These are phyloP conservation scores for Streptanthus diversifolius DNA, from an alignment of 345 rosid species.

Conservation along the genomic window DNA sequence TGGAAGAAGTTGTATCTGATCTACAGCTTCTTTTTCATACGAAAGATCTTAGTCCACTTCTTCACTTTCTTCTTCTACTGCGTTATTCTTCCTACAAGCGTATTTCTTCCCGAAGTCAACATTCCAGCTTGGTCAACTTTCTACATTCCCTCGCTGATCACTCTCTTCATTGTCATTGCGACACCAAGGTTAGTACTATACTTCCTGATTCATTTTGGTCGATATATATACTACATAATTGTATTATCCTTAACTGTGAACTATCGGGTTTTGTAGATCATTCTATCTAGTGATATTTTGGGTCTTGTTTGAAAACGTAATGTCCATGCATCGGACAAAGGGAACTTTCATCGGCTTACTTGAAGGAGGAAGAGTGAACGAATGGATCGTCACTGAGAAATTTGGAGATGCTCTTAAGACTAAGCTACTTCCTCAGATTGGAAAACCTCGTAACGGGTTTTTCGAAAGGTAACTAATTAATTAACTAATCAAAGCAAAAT, in stretches of 20 bases:
- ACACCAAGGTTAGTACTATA: slow-evolving; percentile 25
- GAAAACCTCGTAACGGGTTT: slow-evolving; percentile 39
- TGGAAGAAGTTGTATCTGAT: slow-evolving; percentile 32
- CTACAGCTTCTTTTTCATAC: slow-evolving; percentile 32
- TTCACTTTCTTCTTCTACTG: slow-evolving; percentile 35
- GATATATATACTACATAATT: neutral
- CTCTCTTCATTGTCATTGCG: slow-evolving; percentile 15
- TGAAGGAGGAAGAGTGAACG: slow-evolving; percentile 76
- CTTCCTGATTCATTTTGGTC: neutral
- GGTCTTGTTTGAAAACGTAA: slow-evolving; percentile 53
- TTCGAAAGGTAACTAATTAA: slow-evolving; percentile 50
- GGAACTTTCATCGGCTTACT: slow-evolving; percentile 62
- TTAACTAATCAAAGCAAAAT: neutral
- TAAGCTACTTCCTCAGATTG: slow-evolving; percentile 37
- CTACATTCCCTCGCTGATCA: slow-evolving; percentile 28
- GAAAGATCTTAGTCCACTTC: slow-evolving; percentile 33
- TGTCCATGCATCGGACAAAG: slow-evolving; percentile 53
- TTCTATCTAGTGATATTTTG: slow-evolving; percentile 47
- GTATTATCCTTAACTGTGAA: neutral
- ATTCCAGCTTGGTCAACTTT: slow-evolving; percentile 34
- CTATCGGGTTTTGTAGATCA: slow-evolving; percentile 35
- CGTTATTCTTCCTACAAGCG: slow-evolving; percentile 30
- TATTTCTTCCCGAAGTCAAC: slow-evolving; percentile 28
- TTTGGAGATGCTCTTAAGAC: slow-evolving; percentile 63
- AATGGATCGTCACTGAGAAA: slow-evolving; percentile 91